Evolutionary conservation across 306 rosid species (phyloP).

Genomic region (Hylodesmum podocarpum): DNA sequence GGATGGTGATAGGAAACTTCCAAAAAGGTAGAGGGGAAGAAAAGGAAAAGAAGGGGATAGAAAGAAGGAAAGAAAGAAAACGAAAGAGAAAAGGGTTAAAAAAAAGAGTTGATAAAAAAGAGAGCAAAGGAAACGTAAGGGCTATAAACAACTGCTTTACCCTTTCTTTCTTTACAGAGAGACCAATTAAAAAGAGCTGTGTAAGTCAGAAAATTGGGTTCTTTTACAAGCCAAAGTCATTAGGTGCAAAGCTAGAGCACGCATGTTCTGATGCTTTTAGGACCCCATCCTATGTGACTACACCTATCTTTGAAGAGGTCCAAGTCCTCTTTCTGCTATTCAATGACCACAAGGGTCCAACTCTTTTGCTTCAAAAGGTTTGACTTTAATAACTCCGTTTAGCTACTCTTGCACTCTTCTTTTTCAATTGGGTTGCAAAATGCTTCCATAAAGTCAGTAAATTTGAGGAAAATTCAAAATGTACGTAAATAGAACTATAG

Average conservation of each 20-base stretch:
- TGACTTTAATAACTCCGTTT: conserved; percentile 60
- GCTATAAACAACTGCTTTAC: conserved; percentile 37
- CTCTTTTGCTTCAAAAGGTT: conserved; percentile 63
- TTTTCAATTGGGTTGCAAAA: conserved; percentile 9
- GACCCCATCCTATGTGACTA: conserved; percentile 42
- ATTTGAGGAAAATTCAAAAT: not conserved
- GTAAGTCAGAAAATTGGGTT: conserved; percentile 57
- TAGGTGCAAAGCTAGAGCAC: conserved; percentile 55
- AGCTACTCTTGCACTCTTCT: conserved; percentile 28
- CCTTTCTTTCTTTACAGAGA: conserved; percentile 38
- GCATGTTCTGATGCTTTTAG: conserved; percentile 51
- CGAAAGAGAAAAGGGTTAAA: conserved; percentile 47
- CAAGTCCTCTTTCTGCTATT: conserved; percentile 33
- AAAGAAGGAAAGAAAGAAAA: conserved; percentile 27
- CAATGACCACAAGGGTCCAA: conserved; percentile 32
- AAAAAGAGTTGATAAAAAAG: conserved; percentile 42
- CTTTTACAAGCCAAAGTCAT: conserved; percentile 60
- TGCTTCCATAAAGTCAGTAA: not conserved
- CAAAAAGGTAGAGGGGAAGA: conserved; percentile 50
- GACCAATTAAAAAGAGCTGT: conserved; percentile 37
- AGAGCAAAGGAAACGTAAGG: conserved; percentile 40
- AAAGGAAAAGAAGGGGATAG: conserved; percentile 23
- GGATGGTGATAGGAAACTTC: conserved; percentile 74
- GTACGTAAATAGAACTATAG: too few relatives aligned
- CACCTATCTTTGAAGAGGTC: conserved; percentile 47